phyloP scores from a whole-genome alignment of 2,329 filamentous ascomycete species.

The Diaporthe citriasiana region DNA sequence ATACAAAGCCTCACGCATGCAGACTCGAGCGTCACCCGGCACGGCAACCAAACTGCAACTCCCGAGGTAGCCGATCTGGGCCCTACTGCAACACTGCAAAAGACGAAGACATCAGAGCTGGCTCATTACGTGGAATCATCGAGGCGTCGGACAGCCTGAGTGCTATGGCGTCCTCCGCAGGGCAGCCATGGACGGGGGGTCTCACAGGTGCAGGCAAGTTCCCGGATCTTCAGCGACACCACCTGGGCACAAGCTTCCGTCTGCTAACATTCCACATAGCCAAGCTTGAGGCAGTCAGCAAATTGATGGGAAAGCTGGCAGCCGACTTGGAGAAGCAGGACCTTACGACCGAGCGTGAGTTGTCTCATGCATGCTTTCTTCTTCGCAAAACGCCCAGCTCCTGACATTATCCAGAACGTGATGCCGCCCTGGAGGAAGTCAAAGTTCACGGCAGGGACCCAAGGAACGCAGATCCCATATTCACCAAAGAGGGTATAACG shows the following conservation, averaged over 20 bases:
- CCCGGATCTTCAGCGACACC: not conserved
- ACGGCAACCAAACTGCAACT: not conserved
- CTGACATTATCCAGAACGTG: conserved; percentile 66
- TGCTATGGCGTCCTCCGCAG: conserved; percentile 38
- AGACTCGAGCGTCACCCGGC: not conserved
- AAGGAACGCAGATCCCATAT: conserved; percentile 83
- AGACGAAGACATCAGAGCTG: not conserved
- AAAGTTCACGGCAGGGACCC: conserved; percentile 85
- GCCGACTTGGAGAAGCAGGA: conserved; percentile 72
- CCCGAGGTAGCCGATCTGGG: conserved; percentile 11
- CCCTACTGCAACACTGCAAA: not conserved
- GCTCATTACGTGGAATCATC: not conserved
- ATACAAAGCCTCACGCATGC: not conserved
- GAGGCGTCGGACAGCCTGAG: not conserved
- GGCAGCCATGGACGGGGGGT: conserved; percentile 33
- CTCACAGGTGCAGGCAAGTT: conserved; percentile 59
- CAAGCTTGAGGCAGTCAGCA: conserved; percentile 78
- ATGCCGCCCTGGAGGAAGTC: conserved; percentile 74
- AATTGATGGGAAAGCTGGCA: conserved; percentile 72
- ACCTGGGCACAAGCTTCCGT: not conserved
- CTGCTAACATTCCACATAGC: conserved; percentile 56
- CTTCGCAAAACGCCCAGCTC: conserved; percentile 31
- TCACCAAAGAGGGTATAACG: conserved; percentile 85
- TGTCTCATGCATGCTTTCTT: not conserved
- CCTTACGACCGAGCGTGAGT: conserved; percentile 72